These are phyloP conservation scores for Citropsis articulata DNA, from an alignment of 345 rosid species.

Conservation along the genomic window DNA sequence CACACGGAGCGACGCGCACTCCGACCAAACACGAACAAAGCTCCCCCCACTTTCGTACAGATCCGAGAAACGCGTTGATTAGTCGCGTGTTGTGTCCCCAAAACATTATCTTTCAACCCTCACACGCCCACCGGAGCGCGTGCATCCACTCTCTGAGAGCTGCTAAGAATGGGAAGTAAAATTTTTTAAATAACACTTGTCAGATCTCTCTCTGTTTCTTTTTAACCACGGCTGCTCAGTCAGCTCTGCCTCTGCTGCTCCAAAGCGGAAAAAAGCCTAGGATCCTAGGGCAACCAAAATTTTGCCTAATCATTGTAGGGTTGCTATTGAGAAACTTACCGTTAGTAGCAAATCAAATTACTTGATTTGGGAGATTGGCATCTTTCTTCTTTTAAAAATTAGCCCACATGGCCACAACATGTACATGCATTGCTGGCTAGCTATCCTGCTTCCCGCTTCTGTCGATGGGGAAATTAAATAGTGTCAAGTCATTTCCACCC, in stretches of 20 bases:
- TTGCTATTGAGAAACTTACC: background rate
- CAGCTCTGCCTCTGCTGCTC: background rate
- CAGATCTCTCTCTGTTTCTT: background rate
- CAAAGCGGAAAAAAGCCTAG: background rate
- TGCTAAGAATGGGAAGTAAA: no score
- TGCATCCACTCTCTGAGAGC: background rate
- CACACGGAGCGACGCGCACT: background rate
- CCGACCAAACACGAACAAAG: background rate
- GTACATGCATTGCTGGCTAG: no score
- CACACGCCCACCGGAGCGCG: background rate
- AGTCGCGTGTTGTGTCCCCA: slow-evolving; percentile 2
- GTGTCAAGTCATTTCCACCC: slow-evolving; percentile 10
- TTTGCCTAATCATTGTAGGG: slow-evolving; percentile 1
- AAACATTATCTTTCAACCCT: background rate
- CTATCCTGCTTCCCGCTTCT: no score
- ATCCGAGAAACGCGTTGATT: slow-evolving; percentile 21
- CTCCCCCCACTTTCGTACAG: background rate
- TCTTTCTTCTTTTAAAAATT: background rate
- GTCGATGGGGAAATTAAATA: background rate
- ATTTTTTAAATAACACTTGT: background rate
- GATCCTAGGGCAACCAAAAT: background rate
- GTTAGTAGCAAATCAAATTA: background rate
- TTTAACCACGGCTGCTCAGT: background rate
- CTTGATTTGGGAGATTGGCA: background rate
- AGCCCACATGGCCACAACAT: no score